Evolutionary conservation across 2,329 filamentous ascomycete species (phyloP), one percentile per base, ranked within the genome.

Genomic region (Diplodia seriata): DNA sequence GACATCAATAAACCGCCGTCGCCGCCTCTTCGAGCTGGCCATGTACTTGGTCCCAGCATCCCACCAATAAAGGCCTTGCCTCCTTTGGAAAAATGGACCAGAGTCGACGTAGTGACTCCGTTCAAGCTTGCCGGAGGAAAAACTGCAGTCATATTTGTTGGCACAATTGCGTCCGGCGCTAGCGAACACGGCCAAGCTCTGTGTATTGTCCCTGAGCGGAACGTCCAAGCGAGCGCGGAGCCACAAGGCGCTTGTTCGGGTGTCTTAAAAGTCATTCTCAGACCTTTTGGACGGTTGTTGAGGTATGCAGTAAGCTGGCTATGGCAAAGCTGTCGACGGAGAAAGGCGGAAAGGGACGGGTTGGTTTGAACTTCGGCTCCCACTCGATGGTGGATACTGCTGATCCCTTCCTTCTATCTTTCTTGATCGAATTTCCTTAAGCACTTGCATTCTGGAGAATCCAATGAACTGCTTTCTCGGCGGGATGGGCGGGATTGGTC

Each of bases 401-500:
- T 47, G 26, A 9, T 14, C 8, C 15, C 9, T n/a, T 11, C 15
- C 4, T 38, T 31, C 15, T n/a, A 26, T 14, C 14, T n/a, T 23
- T 5, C 40, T 9, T 5, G 20, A 20, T 47, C n/a, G 9, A 20
- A 20, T 47, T n/a, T 47, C 14, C 26, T 23, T 49, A 51, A 9
- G 47, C 15, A 11, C 1, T 15, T 26, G 47, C 29, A 38, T 62
- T 33, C 8, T n/a, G 50, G n/a, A 36, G 66, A 1, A 67, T 54
- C 66, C 66, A 67, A 7, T 33, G 9, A 14, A 67, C 14, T 9
- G 66, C 33, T 2, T 59, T 36, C 9, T 23, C 20, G 6, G 56
- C 55, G n/a, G 66, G 55, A 26, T 67, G 66, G 20, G 56, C 49
- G n/a, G 31, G 31, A 26, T 5, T 18, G 40, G 23, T 55, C 43